These are phyloP conservation scores for Raddia distichophylla DNA, from an alignment of 176 grass and related monocot genomes.

Conservation along the genomic window DNA sequence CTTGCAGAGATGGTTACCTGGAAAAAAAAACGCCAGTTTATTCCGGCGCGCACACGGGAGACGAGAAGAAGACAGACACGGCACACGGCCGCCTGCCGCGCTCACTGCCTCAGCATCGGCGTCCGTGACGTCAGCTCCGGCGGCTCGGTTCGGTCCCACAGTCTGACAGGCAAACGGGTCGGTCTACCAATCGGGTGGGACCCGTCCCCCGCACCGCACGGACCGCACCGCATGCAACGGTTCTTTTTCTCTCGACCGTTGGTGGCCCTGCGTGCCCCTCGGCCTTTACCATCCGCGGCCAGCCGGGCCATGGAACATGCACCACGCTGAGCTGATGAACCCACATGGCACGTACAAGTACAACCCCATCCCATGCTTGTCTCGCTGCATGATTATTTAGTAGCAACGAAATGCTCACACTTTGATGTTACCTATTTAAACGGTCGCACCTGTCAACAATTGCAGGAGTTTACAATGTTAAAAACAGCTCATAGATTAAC, in stretches of 20 bases:
- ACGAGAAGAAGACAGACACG: slow-evolving; percentile 23
- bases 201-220: background rate
- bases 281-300: no score
- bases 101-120: background rate
- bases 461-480: no score
- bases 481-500: no score
- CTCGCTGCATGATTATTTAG: no score
- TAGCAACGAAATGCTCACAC: no score
- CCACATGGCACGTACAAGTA: background rate
- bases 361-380: background rate
- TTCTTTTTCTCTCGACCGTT: slow-evolving; percentile 66
- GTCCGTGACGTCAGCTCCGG: slow-evolving; percentile 30
- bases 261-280: no score
- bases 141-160: background rate
- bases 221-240: slow-evolving; percentile 45
- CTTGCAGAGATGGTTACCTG: no score
- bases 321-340: background rate
- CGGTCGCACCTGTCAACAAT: no score
- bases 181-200: background rate
- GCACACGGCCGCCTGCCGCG: background rate
- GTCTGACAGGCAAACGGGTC: background rate
- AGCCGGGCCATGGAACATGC: no score
- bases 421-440: no score
- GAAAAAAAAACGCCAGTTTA: no score
- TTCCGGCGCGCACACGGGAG: background rate